Evolutionary conservation across 2,329 filamentous ascomycete species (phyloP).

Genomic region (Verticillium zaregamsianum): DNA sequence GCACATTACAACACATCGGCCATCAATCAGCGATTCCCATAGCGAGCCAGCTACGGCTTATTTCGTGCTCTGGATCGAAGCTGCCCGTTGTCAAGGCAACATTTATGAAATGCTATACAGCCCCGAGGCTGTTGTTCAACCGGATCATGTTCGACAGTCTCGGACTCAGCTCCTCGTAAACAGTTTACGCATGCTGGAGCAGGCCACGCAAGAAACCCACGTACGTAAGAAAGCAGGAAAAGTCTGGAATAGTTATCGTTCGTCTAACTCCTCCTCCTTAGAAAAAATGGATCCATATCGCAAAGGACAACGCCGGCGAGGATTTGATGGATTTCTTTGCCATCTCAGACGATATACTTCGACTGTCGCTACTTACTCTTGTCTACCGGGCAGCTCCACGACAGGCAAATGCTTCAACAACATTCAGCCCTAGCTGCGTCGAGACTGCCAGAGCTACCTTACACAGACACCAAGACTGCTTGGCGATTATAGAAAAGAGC

Average conservation of each 20-base stretch:
- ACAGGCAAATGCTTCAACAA: conserved; percentile 18
- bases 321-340: conserved; percentile 27
- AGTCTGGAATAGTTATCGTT: too few species aligned
- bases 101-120: conserved; percentile 52
- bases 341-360: conserved; percentile 33
- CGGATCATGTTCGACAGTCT: conserved; percentile 23
- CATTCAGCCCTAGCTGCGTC: conserved; percentile 36
- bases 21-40: background rate
- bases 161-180: conserved; percentile 24
- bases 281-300: background rate
- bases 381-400: conserved; percentile 34
- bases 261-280: background rate
- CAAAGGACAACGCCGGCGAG: conserved; percentile 11
- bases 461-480: conserved; percentile 30
- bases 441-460: conserved; percentile 35
- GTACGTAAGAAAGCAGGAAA: background rate
- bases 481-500: conserved; percentile 28
- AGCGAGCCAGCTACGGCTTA: conserved; percentile 20
- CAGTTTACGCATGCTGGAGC: conserved; percentile 4
- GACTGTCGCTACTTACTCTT: conserved; percentile 33
- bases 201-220: background rate
- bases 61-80: conserved; percentile 42
- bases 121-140: conserved; percentile 29
- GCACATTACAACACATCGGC: conserved; percentile 39
- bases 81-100: conserved; percentile 47